phyloP scores from a whole-genome alignment of 768 basidiomycete species.

The Ramaria rubella region DNA sequence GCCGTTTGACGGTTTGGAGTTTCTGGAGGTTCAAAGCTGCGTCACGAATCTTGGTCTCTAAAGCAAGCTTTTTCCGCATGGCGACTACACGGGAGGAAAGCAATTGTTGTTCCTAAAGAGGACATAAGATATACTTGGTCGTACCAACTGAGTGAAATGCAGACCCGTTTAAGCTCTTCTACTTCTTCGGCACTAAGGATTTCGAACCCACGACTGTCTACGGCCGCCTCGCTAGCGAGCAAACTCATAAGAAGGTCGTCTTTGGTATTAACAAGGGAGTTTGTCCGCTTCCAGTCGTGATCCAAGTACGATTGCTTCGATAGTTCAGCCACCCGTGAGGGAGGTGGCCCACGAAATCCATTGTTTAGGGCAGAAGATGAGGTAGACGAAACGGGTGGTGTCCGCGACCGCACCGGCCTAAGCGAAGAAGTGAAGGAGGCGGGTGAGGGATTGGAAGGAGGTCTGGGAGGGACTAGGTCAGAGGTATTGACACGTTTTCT shows the following conservation, averaged over 20 bases:
- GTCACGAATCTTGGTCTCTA: constrained; percentile 85
- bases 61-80: constrained; percentile 63
- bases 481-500: constrained; percentile 24
- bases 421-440: constrained; percentile 21
- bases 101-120: constrained; percentile 61
- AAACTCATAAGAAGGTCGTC: constrained; percentile 88
- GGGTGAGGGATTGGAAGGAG: constrained; percentile 19
- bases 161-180: constrained; percentile 63
- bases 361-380: constrained; percentile 30
- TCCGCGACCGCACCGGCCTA: constrained; percentile 17
- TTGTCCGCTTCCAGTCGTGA: constrained; percentile 37
- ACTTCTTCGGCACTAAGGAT: constrained; percentile 70
- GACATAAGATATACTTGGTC: constrained; percentile 5
- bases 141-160: constrained; percentile 19
- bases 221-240: constrained; percentile 86
- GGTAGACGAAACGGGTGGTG: constrained; percentile 35
- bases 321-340: constrained; percentile 10
- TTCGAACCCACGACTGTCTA: constrained; percentile 81
- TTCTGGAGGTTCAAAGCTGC: constrained; percentile 70
- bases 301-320: constrained; percentile 26
- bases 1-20: constrained; percentile 50
- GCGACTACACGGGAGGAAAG: constrained; percentile 60
- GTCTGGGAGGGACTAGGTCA: constrained; percentile 21
- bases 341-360: constrained; percentile 19
- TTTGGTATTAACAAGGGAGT: constrained; percentile 46